Conservation (phyloP, 2,329 filamentous ascomycete genomes). For the Colletotrichum lindemuthianum region DNA sequence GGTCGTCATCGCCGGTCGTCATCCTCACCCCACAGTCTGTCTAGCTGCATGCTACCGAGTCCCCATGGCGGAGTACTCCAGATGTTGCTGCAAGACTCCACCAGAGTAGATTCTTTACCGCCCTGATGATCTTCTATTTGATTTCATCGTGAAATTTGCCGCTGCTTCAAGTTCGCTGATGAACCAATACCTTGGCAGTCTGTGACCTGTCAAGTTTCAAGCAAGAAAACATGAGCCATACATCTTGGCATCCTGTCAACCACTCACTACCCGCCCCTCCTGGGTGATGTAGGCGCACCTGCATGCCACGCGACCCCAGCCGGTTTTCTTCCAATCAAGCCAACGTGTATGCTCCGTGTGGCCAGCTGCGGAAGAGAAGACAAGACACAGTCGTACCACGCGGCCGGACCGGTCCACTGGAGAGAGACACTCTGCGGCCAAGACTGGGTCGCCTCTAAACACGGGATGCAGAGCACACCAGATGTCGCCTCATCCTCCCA, state of each 20-base stretch:
- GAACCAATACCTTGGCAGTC: too few species aligned
- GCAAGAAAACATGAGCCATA: background rate
- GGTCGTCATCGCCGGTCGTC: slow-evolving; percentile 4
- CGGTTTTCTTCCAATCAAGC: too few species aligned
- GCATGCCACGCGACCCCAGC: too few species aligned
- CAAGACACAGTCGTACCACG: background rate
- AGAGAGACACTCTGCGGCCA: slow-evolving; percentile 7
- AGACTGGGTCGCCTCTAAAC: background rate
- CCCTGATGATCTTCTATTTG: too few species aligned
- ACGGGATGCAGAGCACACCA: background rate
- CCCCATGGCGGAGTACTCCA: background rate
- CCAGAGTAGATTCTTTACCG: background rate
- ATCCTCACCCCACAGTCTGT: slow-evolving; percentile 23
- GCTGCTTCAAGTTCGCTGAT: too few species aligned
- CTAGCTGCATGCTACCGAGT: background rate
- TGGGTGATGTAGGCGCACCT: background rate
- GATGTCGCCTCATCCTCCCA: slow-evolving; percentile 17
- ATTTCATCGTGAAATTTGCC: too few species aligned
- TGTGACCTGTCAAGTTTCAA: background rate
- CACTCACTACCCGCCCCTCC: background rate
- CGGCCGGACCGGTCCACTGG: slow-evolving; percentile 2
- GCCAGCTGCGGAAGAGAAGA: background rate
- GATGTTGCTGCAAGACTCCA: background rate
- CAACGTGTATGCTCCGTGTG: too few species aligned
- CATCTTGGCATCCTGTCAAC: background rate